phyloP scores from a whole-genome alignment of 345 rosid species.

The Camelina sativa region DNA sequence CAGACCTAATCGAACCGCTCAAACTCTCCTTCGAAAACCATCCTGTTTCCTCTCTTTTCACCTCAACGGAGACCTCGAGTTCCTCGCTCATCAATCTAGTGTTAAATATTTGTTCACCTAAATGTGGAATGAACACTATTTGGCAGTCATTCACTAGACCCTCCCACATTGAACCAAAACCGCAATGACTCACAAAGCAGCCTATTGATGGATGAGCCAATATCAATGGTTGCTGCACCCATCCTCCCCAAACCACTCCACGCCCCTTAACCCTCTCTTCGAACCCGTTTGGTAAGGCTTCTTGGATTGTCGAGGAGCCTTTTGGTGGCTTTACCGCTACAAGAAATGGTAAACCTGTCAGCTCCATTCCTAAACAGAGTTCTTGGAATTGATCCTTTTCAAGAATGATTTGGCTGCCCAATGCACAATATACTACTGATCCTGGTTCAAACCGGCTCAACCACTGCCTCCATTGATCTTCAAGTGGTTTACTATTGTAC shows the following conservation, averaged over 20 bases:
- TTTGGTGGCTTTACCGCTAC: conserved; percentile 61
- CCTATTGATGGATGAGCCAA: conserved; percentile 60
- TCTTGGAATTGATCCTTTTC: conserved; percentile 72
- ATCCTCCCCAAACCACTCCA: conserved; percentile 56
- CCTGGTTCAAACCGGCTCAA: conserved; percentile 48
- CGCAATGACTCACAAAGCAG: conserved; percentile 77
- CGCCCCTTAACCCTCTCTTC: conserved; percentile 57
- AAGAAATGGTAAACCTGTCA: conserved; percentile 61
- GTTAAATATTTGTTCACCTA: conserved; percentile 63
- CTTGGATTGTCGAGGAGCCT: conserved; percentile 53
- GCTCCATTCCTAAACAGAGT: conserved; percentile 65
- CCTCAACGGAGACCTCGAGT: conserved; percentile 59
- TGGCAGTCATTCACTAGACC: conserved; percentile 59
- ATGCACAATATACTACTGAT: conserved; percentile 62
- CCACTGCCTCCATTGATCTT: conserved; percentile 63
- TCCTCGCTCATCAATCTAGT: conserved; percentile 58
- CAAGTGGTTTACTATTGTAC: conserved; percentile 33
- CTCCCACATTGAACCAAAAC: conserved; percentile 82
- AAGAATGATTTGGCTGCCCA: conserved; percentile 66
- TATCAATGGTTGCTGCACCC: conserved; percentile 62
- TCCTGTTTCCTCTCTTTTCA: conserved; percentile 51
- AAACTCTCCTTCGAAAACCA: conserved; percentile 61
- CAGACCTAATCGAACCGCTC: conserved; percentile 44
- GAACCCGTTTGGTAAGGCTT: conserved; percentile 77
- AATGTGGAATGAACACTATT: conserved; percentile 57